A percentile compares a stretch with the other conserved stretches of the same genome.
Evolutionary conservation across 1,284 basidiomycete species (phyloP).

Genomic region (Ceratobasidium theobromae): DNA sequence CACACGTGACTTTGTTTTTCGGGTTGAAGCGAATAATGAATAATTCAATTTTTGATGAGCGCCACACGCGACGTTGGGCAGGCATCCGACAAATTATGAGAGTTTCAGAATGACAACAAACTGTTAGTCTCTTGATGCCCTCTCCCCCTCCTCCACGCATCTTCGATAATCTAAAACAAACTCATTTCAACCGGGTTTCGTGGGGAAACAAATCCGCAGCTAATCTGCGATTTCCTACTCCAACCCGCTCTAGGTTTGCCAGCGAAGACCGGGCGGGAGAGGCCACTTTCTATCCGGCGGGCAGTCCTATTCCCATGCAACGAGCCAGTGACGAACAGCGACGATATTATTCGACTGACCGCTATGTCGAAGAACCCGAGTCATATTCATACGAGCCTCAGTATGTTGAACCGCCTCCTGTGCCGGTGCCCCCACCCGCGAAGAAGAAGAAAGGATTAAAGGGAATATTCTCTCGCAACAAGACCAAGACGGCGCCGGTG

Average conservation of each 20-base stretch:
- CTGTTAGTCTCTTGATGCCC: slow-evolving; percentile 15
- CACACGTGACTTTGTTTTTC: no score
- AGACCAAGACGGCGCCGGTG: not conserved
- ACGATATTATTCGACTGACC: not conserved
- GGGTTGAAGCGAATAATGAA: no score
- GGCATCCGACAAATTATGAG: not conserved
- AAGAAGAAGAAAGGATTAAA: no score
- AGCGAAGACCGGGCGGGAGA: slow-evolving; percentile 19
- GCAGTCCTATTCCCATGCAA: slow-evolving; percentile 14
- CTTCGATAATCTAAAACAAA: slow-evolving; percentile 23
- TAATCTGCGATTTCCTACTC: not conserved
- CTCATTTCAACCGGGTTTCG: slow-evolving; percentile 12
- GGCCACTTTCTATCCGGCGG: slow-evolving; percentile 14
- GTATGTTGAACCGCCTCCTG: no score
- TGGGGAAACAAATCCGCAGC: not conserved
- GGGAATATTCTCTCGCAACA: no score
- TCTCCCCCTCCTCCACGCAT: slow-evolving; percentile 6
- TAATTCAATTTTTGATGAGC: no score
- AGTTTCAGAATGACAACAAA: not conserved
- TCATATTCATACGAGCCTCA: no score
- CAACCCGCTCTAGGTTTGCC: slow-evolving; percentile 24
- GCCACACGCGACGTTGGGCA: no score
- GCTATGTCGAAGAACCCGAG: slow-evolving; percentile 10
- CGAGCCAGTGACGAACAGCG: not conserved
- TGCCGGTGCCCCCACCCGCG: no score